Evolutionary conservation across 805 yeast species (phyloP).

Genomic region (Yueomyces sinensis): DNA sequence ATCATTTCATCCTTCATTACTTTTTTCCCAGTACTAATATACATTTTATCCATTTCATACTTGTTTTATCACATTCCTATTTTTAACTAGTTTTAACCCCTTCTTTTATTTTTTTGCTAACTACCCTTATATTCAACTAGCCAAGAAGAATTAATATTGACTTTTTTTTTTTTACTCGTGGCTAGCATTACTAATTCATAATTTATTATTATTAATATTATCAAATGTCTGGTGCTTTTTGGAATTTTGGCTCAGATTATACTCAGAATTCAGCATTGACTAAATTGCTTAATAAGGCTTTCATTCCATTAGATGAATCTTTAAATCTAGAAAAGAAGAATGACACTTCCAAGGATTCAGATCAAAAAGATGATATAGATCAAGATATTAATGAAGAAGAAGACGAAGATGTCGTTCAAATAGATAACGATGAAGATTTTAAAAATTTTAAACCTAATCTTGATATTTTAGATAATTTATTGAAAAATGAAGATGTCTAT

Average conservation of each 20-base stretch:
- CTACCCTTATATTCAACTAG: no score
- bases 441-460: conserved; percentile 28
- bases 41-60: no score
- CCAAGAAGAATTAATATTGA: no score
- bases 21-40: no score
- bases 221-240: conserved; percentile 39
- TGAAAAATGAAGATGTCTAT: conserved; percentile 62
- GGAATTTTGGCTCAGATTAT: conserved; percentile 51
- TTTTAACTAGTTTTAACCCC: no score
- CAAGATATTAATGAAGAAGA: conserved; percentile 15
- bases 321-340: conserved; percentile 1
- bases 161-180: no score
- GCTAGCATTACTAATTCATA: no score
- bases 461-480: conserved; percentile 37
- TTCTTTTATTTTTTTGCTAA: no score
- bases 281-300: conserved; percentile 29
- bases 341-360: conserved; percentile 15
- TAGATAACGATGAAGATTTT: conserved; percentile 19
- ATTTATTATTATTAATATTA: no score
- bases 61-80: no score
- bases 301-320: conserved; percentile 10
- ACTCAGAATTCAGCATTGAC: conserved; percentile 42
- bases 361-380: conserved; percentile 10
- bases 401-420: conserved; percentile 17
- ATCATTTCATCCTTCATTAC: no score